phyloP scores from a whole-genome alignment of 1,284 basidiomycete species.

The Cystobasidium pallidum region DNA sequence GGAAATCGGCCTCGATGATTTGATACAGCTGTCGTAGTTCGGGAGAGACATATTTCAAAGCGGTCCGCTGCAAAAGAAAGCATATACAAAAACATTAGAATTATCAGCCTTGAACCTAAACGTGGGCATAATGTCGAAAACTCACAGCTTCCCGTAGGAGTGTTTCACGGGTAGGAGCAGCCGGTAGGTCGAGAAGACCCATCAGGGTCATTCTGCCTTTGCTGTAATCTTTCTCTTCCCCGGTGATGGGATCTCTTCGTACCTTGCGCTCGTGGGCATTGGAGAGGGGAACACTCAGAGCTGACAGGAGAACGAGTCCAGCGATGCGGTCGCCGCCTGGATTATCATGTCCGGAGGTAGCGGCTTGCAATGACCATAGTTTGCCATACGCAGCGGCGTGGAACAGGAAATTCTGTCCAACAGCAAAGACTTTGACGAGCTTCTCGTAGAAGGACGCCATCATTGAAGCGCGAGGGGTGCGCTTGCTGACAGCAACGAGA shows the following conservation, averaged over 20 bases:
- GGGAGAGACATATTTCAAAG: conserved; percentile 78
- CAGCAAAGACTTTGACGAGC: conserved; percentile 92
- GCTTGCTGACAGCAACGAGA: conserved; percentile 74
- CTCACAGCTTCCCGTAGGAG: conserved; percentile 83
- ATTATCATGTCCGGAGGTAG: conserved; percentile 62
- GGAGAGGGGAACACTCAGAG: conserved; percentile 90
- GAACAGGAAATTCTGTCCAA: conserved; percentile 84
- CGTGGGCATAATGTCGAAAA: too few relatives aligned
- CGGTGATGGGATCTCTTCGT: conserved; percentile 58
- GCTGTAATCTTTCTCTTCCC: conserved; percentile 64
- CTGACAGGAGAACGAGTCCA: conserved; percentile 88
- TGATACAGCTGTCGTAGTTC: conserved; percentile 81
- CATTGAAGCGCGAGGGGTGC: conserved; percentile 72
- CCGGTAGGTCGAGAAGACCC: conserved; percentile 80
- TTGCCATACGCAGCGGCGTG: conserved; percentile 96
- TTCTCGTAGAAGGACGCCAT: conserved; percentile 99
- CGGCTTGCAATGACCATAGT: conserved; percentile 64
- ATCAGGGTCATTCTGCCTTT: conserved; percentile 58
- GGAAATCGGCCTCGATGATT: conserved; percentile 91
- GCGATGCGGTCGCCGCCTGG: conserved; percentile 81
- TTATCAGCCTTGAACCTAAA: too few relatives aligned
- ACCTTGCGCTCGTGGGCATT: conserved; percentile 65
- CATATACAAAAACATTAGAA: conserved; percentile 44
- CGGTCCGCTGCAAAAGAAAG: conserved; percentile 75
- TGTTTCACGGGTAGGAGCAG: conserved; percentile 82